These are phyloP conservation scores for Arachnomyces sp. DNA, from an alignment of 2,329 filamentous ascomycete species.

Conservation along the genomic window DNA sequence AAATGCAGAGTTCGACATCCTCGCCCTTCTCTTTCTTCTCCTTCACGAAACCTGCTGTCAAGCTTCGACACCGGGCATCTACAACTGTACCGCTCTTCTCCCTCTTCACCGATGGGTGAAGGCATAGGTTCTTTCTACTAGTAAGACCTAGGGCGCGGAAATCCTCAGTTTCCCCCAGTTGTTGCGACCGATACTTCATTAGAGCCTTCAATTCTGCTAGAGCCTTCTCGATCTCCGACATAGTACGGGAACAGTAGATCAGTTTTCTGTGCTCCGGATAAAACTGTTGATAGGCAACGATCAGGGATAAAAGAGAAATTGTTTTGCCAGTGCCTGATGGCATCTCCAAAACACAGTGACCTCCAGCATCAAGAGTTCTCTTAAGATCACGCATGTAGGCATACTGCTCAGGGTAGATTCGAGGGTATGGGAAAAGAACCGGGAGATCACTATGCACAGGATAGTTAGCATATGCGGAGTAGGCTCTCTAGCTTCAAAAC, in stretches of 20 bases:
- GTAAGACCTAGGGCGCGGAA: constrained; percentile 88
- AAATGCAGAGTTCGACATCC: constrained; percentile 87
- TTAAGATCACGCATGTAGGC: constrained; percentile 81
- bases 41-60: constrained; percentile 94
- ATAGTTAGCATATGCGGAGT: constrained; percentile 16
- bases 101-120: constrained; percentile 90
- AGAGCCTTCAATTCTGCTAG: constrained; percentile 81
- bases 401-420: constrained; percentile 69
- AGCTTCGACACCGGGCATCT: constrained; percentile 87
- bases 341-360: constrained; percentile 97
- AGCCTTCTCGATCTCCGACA: constrained; percentile 99
- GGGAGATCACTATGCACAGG: constrained; percentile 51
- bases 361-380: constrained; percentile 82
- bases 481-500: neutral
- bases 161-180: constrained; percentile 86
- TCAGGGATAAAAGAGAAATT: constrained; percentile 86
- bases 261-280: constrained; percentile 91
- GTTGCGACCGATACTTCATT: constrained; percentile 88
- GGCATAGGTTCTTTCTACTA: constrained; percentile 92
- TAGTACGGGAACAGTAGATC: constrained; percentile 98
- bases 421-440: constrained; percentile 66
- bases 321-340: constrained; percentile 98
- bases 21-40: constrained; percentile 96
- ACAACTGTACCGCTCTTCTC: constrained; percentile 94
- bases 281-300: constrained; percentile 92